Percentiles rank a stretch among this genome's conserved stretches.
Conservation (phyloP, 208 protist species). For the Crithidia acanthocephali region DNA sequence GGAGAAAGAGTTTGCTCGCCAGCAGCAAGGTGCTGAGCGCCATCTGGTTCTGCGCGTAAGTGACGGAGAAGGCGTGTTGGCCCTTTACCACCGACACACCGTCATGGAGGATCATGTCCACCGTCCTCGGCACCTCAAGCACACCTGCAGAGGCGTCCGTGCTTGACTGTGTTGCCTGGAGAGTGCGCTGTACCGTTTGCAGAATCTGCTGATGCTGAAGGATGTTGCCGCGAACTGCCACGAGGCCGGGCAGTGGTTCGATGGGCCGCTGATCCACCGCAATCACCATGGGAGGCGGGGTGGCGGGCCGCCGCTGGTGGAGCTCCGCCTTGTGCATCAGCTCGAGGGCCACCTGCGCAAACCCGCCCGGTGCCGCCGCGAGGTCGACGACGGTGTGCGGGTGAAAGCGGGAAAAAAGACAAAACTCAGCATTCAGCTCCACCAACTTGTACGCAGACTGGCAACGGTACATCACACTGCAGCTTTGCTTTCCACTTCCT, state of each 20-base stretch:
- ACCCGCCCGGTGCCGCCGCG: constrained; percentile 73
- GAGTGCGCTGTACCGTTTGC: constrained; percentile 17
- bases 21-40: constrained; percentile 58
- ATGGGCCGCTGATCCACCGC: constrained; percentile 67
- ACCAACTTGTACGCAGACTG: constrained; percentile 69
- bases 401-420: constrained; percentile 36
- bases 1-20: constrained; percentile 52
- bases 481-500: neutral
- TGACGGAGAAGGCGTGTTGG: constrained; percentile 67
- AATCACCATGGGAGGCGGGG: constrained; percentile 44
- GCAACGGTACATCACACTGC: constrained; percentile 54
- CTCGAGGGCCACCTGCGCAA: constrained; percentile 72
- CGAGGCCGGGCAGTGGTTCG: constrained; percentile 42
- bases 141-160: neutral
- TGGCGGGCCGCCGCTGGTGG: neutral
- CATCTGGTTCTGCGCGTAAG: constrained; percentile 85
- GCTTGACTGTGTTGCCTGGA: neutral
- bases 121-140: neutral
- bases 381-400: constrained; percentile 65
- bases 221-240: constrained; percentile 50
- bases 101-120: constrained; percentile 71
- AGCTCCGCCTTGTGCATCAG: constrained; percentile 33
- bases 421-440: constrained; percentile 58
- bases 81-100: constrained; percentile 71
- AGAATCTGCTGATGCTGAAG: constrained; percentile 44